Evolutionary conservation across 2,329 filamentous ascomycete species (phyloP), one percentile per base, ranked within the genome.

Genomic region (Esteya vermicola): DNA sequence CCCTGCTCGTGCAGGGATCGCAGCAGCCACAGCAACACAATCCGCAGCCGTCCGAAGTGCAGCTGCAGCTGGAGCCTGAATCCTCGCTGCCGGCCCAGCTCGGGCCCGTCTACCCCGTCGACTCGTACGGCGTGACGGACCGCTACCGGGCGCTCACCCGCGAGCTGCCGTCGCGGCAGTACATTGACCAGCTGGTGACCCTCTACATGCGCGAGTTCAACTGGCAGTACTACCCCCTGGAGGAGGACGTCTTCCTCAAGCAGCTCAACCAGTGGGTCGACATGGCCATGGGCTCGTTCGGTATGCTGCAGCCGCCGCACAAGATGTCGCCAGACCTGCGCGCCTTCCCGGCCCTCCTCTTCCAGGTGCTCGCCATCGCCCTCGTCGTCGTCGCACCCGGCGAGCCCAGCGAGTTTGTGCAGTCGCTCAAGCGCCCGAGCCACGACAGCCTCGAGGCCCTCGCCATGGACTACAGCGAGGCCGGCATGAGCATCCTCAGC

Each of bases 401-500:
- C 12, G 40, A 41, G 18, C 55, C 63, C 9, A 63, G 71, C 23
- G 54, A 63, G 30, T 63, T 57, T 5, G 72, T 75, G 34, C 67
- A 72, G 22, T 60, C 64, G 2, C 57, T 79, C 36, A 76, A 77
- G 51, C 75, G 76, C 48, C 67, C 69, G 1, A 65, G 62, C 4
- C 67, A 63, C 36, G 75, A 75, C 68, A 68, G 67, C 3, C 74
- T 76, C 44, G 70, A 76, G 51, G 71, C 77, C 38, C 54, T 79
- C 18, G 72, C 73, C 3, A 57, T 60, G 14, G 74, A 77, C 42
- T 78, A 77, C 49, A 76, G 72, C 48, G 72, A 78, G 41, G 65
- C 68, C 0, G 70, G 72, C 7, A 58, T 68, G 21, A 60, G 64
- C 9, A 63, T 78, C 33, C 50, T 75, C 31, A 59, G 59, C 14